Conservation (phyloP, 108 stramenopile species). For the Asterionellopsis glacialis region DNA sequence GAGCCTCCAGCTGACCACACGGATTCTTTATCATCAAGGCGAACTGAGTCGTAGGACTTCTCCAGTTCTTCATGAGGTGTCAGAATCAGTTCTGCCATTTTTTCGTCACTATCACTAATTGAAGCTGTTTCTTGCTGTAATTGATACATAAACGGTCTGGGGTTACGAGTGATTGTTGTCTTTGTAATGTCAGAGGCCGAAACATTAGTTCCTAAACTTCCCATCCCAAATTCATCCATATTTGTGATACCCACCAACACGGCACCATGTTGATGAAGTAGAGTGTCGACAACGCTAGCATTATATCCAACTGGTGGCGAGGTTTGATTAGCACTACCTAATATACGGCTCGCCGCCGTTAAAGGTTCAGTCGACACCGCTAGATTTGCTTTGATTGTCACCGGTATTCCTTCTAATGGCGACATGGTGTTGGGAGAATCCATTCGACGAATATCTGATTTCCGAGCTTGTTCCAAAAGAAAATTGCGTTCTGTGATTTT, state of each 20-base stretch:
- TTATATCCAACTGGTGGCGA: constrained; percentile 54
- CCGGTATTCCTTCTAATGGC: constrained; percentile 83
- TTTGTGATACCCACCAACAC: constrained; percentile 86
- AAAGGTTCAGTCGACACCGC: constrained; percentile 66
- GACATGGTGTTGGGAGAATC: background rate
- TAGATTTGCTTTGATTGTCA: constrained; percentile 94
- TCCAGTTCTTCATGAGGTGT: constrained; percentile 11
- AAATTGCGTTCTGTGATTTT: constrained; percentile 24
- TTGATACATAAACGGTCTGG: constrained; percentile 47
- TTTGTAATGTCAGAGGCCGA: constrained; percentile 4
- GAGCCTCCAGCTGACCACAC: constrained; percentile 80
- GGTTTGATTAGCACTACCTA: constrained; percentile 23
- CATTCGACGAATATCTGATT: constrained; percentile 45
- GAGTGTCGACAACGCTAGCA: constrained; percentile 67
- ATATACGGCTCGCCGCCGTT: constrained; percentile 79
- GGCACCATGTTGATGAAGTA: constrained; percentile 69
- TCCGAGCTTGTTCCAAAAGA: constrained; percentile 40
- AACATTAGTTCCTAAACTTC: constrained; percentile 70
- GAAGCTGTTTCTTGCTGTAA: constrained; percentile 8
- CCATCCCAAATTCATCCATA: constrained; percentile 99
- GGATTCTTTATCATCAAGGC: background rate
- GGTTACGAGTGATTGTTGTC: constrained; percentile 47
- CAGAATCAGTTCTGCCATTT: constrained; percentile 13
- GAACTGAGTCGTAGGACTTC: constrained; percentile 17
- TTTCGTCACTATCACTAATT: constrained; percentile 15